Percentiles rank a stretch among this genome's conserved stretches.
phyloP scores from a whole-genome alignment of 257 asterid species.

The Capsicum baccatum region DNA sequence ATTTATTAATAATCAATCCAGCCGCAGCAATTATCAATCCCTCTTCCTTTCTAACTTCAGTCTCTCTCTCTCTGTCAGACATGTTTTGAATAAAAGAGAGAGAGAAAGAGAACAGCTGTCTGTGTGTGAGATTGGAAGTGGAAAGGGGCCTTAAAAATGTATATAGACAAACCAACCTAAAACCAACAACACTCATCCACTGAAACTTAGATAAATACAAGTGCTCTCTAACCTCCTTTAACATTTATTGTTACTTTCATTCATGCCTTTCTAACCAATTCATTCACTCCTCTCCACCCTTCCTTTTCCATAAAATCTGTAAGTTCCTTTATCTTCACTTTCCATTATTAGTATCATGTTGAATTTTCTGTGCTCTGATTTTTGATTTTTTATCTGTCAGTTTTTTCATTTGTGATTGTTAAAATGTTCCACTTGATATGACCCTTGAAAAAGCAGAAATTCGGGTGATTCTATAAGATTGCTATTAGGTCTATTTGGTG shows the following conservation, averaged over 20 bases:
- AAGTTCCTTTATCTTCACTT: not conserved
- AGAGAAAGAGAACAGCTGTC: slow-evolving; percentile 25
- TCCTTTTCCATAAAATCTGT: not conserved
- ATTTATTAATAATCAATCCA: slow-evolving; percentile 20
- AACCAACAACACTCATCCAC: not conserved
- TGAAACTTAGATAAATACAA: not conserved
- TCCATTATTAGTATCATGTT: no score
- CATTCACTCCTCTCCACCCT: not conserved
- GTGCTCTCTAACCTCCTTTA: not conserved
- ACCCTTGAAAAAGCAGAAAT: not conserved
- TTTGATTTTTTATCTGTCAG: not conserved
- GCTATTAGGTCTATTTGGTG: not conserved
- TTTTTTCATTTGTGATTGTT: no score
- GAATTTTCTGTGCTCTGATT: not conserved
- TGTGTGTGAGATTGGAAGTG: slow-evolving; percentile 14
- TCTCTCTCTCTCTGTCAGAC: not conserved
- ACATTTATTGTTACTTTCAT: not conserved
- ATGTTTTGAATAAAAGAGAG: slow-evolving; percentile 26
- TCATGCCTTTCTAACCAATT: not conserved
- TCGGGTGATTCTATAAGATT: slow-evolving; percentile 9
- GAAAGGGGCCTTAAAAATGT: slow-evolving; percentile 15
- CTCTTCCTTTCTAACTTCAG: not conserved
- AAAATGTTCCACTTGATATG: no score
- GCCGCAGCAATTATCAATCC: not conserved
- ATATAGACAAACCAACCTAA: not conserved